Conservation (phyloP, 1,284 basidiomycete genomes). For the Stereum hirsutum region DNA sequence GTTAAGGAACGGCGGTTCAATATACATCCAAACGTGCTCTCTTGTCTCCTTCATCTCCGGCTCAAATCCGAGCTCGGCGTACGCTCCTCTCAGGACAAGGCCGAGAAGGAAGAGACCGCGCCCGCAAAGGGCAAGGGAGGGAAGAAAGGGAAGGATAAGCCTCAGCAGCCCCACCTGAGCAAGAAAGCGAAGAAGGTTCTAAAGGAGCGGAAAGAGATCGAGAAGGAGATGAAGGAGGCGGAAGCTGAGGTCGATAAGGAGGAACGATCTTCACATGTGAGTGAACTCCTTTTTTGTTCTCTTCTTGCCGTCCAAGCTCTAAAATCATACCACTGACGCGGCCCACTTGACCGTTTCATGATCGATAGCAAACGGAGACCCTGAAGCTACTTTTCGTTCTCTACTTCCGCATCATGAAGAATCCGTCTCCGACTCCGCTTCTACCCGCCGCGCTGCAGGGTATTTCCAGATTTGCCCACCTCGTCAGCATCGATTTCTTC, state of each 20-base stretch:
- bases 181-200: constrained; percentile 78
- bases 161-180: constrained; percentile 70
- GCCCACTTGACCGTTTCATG: no score
- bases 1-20: constrained; percentile 90
- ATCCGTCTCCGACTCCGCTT: constrained; percentile 72
- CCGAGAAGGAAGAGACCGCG: constrained; percentile 42
- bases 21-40: constrained; percentile 84
- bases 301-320: no score
- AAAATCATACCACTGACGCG: no score
- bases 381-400: constrained; percentile 96
- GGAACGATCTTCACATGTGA: constrained; percentile 75
- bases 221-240: constrained; percentile 88
- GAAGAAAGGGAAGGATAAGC: constrained; percentile 45
- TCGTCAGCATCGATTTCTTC: constrained; percentile 99
- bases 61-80: constrained; percentile 83
- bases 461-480: constrained; percentile 88
- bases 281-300: constrained; percentile 24
- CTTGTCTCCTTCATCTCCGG: constrained; percentile 80
- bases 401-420: constrained; percentile 95
- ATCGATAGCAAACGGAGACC: constrained; percentile 89
- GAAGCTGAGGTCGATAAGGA: constrained; percentile 92
- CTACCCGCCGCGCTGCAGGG: constrained; percentile 88
- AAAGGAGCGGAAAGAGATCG: constrained; percentile 81
- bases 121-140: constrained; percentile 21
- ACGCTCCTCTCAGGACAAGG: constrained; percentile 61